Conservation (phyloP, 1,284 basidiomycete genomes). For the Xanthoconium separans region DNA sequence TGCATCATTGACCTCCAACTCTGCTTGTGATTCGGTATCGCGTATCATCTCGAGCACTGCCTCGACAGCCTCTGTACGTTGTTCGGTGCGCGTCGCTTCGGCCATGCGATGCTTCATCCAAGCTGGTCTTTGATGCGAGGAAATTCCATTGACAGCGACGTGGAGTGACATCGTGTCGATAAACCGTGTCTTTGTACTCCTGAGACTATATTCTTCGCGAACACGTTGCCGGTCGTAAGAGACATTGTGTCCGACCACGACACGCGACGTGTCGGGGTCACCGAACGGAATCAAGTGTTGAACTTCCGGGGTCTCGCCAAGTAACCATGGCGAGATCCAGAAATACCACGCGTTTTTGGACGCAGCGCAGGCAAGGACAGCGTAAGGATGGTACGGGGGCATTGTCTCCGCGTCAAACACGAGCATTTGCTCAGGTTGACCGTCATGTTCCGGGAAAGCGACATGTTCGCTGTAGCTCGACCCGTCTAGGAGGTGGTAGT, state of each 20-base stretch:
- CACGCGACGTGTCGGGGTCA: constrained; percentile 46
- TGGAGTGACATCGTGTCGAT: constrained; percentile 96
- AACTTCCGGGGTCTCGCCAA: constrained; percentile 59
- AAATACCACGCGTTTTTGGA: constrained; percentile 88
- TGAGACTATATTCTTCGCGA: constrained; percentile 80
- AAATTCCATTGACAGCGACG: constrained; percentile 92
- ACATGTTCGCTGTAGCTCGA: constrained; percentile 67
- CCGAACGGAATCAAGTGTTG: constrained; percentile 81
- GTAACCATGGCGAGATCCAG: constrained; percentile 94
- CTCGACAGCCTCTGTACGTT: constrained; percentile 58
- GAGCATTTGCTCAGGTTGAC: constrained; percentile 69
- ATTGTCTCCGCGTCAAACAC: constrained; percentile 96
- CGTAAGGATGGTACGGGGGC: constrained; percentile 77
- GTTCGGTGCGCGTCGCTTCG: constrained; percentile 49
- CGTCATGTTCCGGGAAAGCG: constrained; percentile 57
- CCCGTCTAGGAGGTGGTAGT: constrained; percentile 64
- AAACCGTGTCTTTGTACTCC: constrained; percentile 75
- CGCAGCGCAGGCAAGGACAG: constrained; percentile 90
- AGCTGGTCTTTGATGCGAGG: constrained; percentile 90
- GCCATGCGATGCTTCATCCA: constrained; percentile 85
- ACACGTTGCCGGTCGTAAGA: constrained; percentile 91
- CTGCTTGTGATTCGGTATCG: constrained; percentile 44
- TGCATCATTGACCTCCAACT: constrained; percentile 36
- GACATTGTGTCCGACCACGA: constrained; percentile 94
- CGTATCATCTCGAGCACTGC: constrained; percentile 43